These are phyloP conservation scores for Emericellopsis cladophorae DNA, from an alignment of 2,329 filamentous ascomycete species.

Conservation along the genomic window DNA sequence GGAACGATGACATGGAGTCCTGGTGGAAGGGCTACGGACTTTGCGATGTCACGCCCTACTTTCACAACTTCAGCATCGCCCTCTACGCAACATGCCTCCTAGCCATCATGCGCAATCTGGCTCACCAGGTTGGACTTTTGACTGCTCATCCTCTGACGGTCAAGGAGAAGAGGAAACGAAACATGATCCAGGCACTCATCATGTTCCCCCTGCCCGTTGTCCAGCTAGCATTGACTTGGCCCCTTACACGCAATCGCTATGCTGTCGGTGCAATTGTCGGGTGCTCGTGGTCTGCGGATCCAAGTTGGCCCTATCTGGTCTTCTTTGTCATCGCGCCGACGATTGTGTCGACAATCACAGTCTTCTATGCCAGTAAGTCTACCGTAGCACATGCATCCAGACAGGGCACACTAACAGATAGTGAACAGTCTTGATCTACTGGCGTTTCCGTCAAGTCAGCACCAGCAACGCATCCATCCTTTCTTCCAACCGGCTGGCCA, in stretches of 20 bases:
- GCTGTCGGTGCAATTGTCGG: conserved; percentile 35
- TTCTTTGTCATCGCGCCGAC: conserved; percentile 34
- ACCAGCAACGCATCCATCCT: conserved; percentile 25
- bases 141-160: conserved; percentile 24
- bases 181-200: conserved; percentile 34
- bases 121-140: conserved; percentile 32
- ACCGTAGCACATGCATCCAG: background rate
- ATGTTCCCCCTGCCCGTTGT: conserved; percentile 40
- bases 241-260: conserved; percentile 34
- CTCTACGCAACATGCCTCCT: conserved; percentile 38
- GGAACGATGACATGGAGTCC: conserved; percentile 29
- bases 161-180: conserved; percentile 27
- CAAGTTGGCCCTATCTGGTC: conserved; percentile 32
- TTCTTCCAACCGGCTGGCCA: conserved; percentile 23
- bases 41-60: conserved; percentile 38
- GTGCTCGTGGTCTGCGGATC: conserved; percentile 29
- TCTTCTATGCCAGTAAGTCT: conserved; percentile 34
- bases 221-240: conserved; percentile 34
- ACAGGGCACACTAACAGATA: background rate
- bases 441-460: conserved; percentile 32
- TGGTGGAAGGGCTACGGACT: conserved; percentile 41
- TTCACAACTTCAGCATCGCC: conserved; percentile 31
- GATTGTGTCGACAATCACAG: conserved; percentile 27
- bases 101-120: conserved; percentile 40
- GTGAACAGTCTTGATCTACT: conserved; percentile 28